These are phyloP conservation scores for Paxillus ammoniavirescens DNA, from an alignment of 768 basidiomycete species.

Conservation along the genomic window DNA sequence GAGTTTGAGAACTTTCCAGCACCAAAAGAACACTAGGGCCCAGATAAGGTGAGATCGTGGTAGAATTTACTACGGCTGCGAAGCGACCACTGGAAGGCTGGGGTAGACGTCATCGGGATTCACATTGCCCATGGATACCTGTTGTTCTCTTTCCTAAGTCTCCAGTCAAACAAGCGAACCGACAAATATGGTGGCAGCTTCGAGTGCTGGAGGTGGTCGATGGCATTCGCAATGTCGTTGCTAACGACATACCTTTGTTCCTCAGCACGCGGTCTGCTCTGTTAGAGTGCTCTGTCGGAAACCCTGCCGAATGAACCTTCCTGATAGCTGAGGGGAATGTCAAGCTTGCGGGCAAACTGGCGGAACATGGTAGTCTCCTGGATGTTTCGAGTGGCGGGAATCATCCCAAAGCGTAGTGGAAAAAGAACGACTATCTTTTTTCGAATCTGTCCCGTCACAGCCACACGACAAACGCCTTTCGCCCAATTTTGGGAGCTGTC, in stretches of 20 bases:
- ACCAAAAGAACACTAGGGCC: too few species aligned
- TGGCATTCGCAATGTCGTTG: constrained; percentile 59
- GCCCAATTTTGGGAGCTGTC: too few species aligned
- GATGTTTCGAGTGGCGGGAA: constrained; percentile 72
- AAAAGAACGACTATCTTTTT: too few species aligned
- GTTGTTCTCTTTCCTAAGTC: constrained; percentile 57
- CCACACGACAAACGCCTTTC: constrained; percentile 47
- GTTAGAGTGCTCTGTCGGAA: constrained; percentile 41
- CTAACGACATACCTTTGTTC: constrained; percentile 66
- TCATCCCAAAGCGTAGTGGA: constrained; percentile 42
- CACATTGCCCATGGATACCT: constrained; percentile 68
- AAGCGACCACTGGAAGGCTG: constrained; percentile 55
- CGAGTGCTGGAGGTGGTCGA: constrained; percentile 65
- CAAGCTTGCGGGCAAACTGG: constrained; percentile 55
- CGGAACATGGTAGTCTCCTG: constrained; percentile 67
- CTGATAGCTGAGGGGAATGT: constrained; percentile 72
- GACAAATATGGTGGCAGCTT: constrained; percentile 72
- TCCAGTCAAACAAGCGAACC: constrained; percentile 57
- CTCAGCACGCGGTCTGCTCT: constrained; percentile 39
- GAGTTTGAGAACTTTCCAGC: constrained; percentile 54
- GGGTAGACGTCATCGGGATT: constrained; percentile 59
- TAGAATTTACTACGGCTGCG: constrained; percentile 53
- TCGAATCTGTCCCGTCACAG: too few species aligned
- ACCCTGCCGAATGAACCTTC: constrained; percentile 52
- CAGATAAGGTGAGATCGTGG: constrained; percentile 56